Base-by-base conservation (phyloP, 176 grass and related monocot species). In the Lolium multiflorum region DNA sequence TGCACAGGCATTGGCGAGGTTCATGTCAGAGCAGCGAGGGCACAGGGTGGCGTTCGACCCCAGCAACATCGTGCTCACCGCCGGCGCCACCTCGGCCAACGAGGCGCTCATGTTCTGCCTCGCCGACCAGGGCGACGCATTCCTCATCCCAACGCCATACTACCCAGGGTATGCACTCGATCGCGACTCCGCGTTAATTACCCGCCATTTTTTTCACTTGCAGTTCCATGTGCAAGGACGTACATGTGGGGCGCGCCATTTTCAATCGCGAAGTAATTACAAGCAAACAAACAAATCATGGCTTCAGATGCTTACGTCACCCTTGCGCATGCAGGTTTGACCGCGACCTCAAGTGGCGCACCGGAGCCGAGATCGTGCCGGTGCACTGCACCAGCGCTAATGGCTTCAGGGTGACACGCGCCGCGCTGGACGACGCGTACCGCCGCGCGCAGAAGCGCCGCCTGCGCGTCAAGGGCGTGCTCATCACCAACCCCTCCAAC, bases 401-500 rank as follows among this genome's bases (percentile, higher is more conserved):
- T 24, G 85, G 85, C 18, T 98, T 98, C 86, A 84, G 87, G 5
- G 79, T 98, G 87, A 98, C 92, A 9, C 89, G 89, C 60, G 55
- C 26, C 58, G 92, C 90, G 25, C 90, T 98, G 54, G 90, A 96
- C 75, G 92, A 95, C 67, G 94, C 96, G 39, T 92, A 83, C 83
- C 73, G 63, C 1, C 78, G 84, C n/a, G 92, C 96, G 5, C 60
- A 91, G 70, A 89, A 92, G 77, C 78, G 76, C 3, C 75, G 88
- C n/a, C 83, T 98, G 26, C 81, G 82, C 74, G 92, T 98, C 68
- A 94, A 90, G 87, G 96, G 92, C 38, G 92, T 98, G 64, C 89
- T 98, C 12, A 88, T 96, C 84, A 98, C 96, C 49, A 98, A 98
- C 90, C 96, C 96, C 1, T 96, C 96, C 57, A 98, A 98, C 87